Conservation (phyloP, 371 early-diverging fungal species). For the Rhizomucor pusillus region DNA sequence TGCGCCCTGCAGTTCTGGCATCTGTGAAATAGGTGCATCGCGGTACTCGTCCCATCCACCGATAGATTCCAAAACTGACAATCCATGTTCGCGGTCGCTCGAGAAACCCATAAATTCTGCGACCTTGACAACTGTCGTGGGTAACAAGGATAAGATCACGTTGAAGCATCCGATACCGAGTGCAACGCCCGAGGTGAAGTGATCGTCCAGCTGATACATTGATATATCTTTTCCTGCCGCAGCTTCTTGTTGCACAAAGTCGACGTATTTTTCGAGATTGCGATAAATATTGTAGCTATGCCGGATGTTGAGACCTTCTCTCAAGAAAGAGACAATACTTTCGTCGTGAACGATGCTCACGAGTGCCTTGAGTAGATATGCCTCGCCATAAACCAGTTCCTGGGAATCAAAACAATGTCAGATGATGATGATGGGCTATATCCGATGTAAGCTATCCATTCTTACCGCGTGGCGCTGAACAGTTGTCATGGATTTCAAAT, state of each 20-base stretch:
- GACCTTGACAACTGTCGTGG: conserved; percentile 46
- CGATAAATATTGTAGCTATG: conserved; percentile 63
- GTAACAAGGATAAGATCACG: conserved; percentile 50
- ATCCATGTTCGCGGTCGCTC: conserved; percentile 63
- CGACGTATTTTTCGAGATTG: conserved; percentile 53
- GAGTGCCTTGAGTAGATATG: conserved; percentile 64
- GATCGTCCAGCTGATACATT: conserved; percentile 53
- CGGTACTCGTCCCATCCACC: conserved; percentile 39
- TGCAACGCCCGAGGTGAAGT: conserved; percentile 72
- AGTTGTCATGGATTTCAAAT: conserved; percentile 58
- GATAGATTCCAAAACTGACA: conserved; percentile 58
- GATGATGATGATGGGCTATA: too few species aligned
- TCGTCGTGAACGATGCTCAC: conserved; percentile 68
- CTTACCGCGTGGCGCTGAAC: conserved; percentile 68
- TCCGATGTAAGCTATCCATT: too few species aligned
- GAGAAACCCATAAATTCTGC: conserved; percentile 74
- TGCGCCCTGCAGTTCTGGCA: conserved; percentile 9
- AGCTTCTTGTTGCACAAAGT: conserved; percentile 37
- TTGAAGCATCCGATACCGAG: conserved; percentile 64
- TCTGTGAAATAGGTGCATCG: conserved; percentile 37
- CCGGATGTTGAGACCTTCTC: conserved; percentile 74
- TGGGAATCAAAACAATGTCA: conserved; percentile 8
- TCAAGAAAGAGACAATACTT: conserved; percentile 66
- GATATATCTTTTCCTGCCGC: conserved; percentile 25
- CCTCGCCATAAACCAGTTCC: conserved; percentile 76